These are phyloP conservation scores for Strobilomyces echinocephalus DNA, from an alignment of 768 basidiomycete species.

Conservation along the genomic window DNA sequence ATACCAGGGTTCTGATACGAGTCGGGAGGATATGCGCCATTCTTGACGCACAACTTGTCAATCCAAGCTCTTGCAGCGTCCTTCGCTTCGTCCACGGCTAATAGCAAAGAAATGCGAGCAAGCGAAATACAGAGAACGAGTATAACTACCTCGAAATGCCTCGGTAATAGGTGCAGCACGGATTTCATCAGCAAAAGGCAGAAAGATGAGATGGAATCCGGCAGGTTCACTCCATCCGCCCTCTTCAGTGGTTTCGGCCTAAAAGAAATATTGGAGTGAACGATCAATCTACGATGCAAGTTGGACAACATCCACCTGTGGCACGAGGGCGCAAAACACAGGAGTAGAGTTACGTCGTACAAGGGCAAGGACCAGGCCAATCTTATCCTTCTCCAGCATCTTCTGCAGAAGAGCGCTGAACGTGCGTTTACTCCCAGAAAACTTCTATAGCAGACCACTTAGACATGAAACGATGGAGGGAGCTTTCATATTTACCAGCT, in stretches of 20 bases:
- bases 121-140: background rate
- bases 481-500: slow-evolving; percentile 47
- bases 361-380: slow-evolving; percentile 72
- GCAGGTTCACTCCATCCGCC: slow-evolving; percentile 78
- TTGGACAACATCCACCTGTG: slow-evolving; percentile 55
- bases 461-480: background rate
- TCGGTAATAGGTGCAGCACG: slow-evolving; percentile 69
- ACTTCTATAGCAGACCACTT: slow-evolving; percentile 41
- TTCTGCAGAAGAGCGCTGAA: slow-evolving; percentile 84
- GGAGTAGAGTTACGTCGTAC: slow-evolving; percentile 71
- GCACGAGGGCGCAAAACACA: slow-evolving; percentile 77
- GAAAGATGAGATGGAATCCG: slow-evolving; percentile 86
- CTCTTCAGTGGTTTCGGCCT: slow-evolving; percentile 70
- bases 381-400: slow-evolving; percentile 74
- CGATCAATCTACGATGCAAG: background rate
- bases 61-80: slow-evolving; percentile 70
- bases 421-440: slow-evolving; percentile 87
- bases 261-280: background rate
- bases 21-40: slow-evolving; percentile 81
- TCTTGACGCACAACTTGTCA: slow-evolving; percentile 72
- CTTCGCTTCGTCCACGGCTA: slow-evolving; percentile 66
- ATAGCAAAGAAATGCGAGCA: slow-evolving; percentile 5
- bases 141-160: slow-evolving; percentile 52
- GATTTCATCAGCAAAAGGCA: slow-evolving; percentile 96
- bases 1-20: slow-evolving; percentile 88